These are phyloP conservation scores for Arabis hirsuta DNA, from an alignment of 345 rosid genomes.

Conservation along the genomic window DNA sequence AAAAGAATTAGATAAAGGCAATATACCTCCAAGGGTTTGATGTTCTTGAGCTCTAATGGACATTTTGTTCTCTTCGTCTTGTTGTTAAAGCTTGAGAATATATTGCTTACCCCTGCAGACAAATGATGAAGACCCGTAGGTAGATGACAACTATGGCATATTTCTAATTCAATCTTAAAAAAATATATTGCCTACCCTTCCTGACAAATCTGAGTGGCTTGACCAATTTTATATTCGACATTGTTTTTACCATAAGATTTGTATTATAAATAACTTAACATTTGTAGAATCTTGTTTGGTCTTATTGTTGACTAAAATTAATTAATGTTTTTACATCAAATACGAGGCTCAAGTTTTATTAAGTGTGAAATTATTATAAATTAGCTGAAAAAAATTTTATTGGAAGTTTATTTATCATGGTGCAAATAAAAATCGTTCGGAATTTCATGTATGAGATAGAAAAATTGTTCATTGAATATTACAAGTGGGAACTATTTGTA, in stretches of 20 bases:
- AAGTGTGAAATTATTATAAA: too few relatives aligned
- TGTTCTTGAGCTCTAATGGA: slow-evolving; percentile 41
- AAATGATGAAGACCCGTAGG: slow-evolving; percentile 21
- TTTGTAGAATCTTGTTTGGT: too few relatives aligned
- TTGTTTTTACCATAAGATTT: not conserved
- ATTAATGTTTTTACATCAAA: too few relatives aligned
- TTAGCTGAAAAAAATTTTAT: too few relatives aligned
- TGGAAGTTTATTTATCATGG: too few relatives aligned
- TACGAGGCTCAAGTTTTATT: too few relatives aligned
- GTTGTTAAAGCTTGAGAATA: slow-evolving; percentile 8
- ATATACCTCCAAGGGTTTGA: slow-evolving; percentile 36
- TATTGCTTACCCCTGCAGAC: not conserved
- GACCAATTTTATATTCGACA: slow-evolving; percentile 7
- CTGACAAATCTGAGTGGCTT: slow-evolving; percentile 8
- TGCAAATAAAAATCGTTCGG: too few relatives aligned
- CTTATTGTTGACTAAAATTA: too few relatives aligned
- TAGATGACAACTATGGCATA: slow-evolving; percentile 18
- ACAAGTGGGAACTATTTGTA: too few relatives aligned
- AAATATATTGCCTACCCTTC: not conserved
- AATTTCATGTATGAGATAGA: too few relatives aligned
- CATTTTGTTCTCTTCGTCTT: slow-evolving; percentile 29
- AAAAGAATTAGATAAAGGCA: not conserved
- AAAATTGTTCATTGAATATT: too few relatives aligned
- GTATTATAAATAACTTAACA: not conserved
- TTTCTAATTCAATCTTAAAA: not conserved